Percentiles rank a stretch among this genome's conserved stretches.
Conservation (phyloP, 2,329 filamentous ascomycete species). For the Hortaea sp. region DNA sequence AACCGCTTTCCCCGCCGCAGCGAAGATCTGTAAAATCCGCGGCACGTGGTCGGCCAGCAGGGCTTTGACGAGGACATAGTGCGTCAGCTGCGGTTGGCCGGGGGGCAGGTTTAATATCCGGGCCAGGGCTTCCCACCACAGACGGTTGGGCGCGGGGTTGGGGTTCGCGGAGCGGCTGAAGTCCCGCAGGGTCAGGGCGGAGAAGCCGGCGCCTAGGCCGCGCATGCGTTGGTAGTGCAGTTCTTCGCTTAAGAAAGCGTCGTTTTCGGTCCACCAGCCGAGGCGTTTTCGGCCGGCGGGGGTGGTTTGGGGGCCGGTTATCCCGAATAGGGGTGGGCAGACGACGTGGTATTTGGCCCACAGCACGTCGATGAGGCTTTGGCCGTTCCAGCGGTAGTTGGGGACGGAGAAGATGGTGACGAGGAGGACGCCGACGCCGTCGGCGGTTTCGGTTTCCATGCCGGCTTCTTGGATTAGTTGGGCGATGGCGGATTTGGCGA, state of each 20-base stretch:
- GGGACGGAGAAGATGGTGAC: slow-evolving; percentile 64
- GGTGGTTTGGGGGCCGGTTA: slow-evolving; percentile 65
- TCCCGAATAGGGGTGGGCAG: slow-evolving; percentile 79
- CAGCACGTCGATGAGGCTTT: slow-evolving; percentile 70
- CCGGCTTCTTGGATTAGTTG: slow-evolving; percentile 41
- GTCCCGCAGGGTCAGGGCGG: slow-evolving; percentile 71
- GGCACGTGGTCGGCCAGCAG: slow-evolving; percentile 55
- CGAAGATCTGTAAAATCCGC: slow-evolving; percentile 73
- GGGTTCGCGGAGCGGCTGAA: slow-evolving; percentile 57
- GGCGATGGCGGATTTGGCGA: slow-evolving; percentile 61
- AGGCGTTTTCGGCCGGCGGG: slow-evolving; percentile 55
- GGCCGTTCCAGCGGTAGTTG: slow-evolving; percentile 50
- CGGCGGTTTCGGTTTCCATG: slow-evolving; percentile 42
- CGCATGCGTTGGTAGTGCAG: slow-evolving; percentile 76
- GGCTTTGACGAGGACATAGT: slow-evolving; percentile 41
- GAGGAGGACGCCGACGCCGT: slow-evolving; percentile 68
- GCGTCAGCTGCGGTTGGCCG: slow-evolving; percentile 36
- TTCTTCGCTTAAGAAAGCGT: slow-evolving; percentile 16
- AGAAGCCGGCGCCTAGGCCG: slow-evolving; percentile 74
- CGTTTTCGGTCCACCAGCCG: slow-evolving; percentile 49
- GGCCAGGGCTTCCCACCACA: slow-evolving; percentile 76
- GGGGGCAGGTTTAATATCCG: slow-evolving; percentile 66
- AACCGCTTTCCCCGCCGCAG: slow-evolving; percentile 61
- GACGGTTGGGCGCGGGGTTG: slow-evolving; percentile 66
- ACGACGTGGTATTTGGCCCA: slow-evolving; percentile 74